Conservation (phyloP, 106 monocot genomes). For the Iris macrosiphon region DNA sequence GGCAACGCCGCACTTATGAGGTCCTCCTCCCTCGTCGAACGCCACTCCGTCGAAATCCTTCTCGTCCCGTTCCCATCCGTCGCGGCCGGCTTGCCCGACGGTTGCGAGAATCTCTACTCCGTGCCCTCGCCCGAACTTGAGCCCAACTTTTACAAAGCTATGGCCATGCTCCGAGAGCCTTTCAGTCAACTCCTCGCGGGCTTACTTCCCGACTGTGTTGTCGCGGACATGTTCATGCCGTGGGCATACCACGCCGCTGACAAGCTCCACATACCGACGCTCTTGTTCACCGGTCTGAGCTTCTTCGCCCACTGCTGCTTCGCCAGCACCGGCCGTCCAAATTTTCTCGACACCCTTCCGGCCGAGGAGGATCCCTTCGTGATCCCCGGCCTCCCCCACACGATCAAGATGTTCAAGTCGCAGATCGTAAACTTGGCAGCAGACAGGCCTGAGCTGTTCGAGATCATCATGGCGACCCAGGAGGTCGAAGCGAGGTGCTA, state of each 20-base stretch:
- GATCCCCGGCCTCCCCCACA: not conserved
- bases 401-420: not conserved
- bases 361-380: not conserved
- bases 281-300: not conserved
- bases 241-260: not conserved
- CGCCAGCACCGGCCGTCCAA: not conserved
- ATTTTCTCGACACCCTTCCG: not conserved
- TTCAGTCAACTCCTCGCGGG: not conserved
- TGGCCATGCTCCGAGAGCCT: not conserved
- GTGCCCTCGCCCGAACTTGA: not conserved
- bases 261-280: not conserved
- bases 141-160: not conserved
- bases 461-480: not conserved
- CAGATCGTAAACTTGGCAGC: not conserved
- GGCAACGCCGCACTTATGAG: not conserved
- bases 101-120: not conserved
- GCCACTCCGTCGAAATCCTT: not conserved
- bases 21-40: not conserved
- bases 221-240: not conserved
- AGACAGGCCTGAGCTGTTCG: not conserved
- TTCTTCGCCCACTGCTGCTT: not conserved
- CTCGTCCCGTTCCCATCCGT: constrained; percentile 1
- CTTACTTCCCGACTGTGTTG: not conserved
- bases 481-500: not conserved
- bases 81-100: not conserved